Conservation (phyloP, 768 basidiomycete species). For the Myochromella boudieri region DNA sequence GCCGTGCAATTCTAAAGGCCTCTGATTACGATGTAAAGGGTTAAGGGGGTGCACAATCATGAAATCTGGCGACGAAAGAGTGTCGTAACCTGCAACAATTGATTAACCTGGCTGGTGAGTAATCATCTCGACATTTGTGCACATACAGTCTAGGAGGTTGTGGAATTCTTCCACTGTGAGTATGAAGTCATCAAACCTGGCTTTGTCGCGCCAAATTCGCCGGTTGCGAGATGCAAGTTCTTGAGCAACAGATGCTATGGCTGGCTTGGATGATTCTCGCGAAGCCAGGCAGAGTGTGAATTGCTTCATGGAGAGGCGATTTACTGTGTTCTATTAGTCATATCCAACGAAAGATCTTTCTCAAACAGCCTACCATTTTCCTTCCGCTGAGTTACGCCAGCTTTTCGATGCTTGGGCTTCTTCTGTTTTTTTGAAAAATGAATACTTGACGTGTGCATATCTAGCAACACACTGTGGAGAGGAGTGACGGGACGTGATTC, state of each 20-base stretch:
- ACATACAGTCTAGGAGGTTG: slow-evolving; percentile 58
- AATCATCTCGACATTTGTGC: neutral
- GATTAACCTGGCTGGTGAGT: slow-evolving; percentile 2
- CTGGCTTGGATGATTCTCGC: slow-evolving; percentile 60
- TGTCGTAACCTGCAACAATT: slow-evolving; percentile 41
- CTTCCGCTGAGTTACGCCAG: neutral
- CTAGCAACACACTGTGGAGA: slow-evolving; percentile 21
- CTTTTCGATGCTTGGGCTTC: neutral
- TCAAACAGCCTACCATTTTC: neutral
- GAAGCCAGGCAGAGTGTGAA: slow-evolving; percentile 59
- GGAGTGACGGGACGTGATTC: slow-evolving; percentile 66
- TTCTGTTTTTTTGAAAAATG: slow-evolving; percentile 7
- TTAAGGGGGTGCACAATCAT: slow-evolving; percentile 69
- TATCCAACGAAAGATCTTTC: neutral
- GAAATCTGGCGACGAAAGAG: slow-evolving; percentile 69
- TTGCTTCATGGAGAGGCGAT: slow-evolving; percentile 16
- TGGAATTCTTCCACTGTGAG: slow-evolving; percentile 49
- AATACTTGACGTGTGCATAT: slow-evolving; percentile 23
- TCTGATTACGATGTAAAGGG: slow-evolving; percentile 30
- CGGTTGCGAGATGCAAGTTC: slow-evolving; percentile 37
- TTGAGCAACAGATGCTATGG: slow-evolving; percentile 56
- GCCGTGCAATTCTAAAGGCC: slow-evolving; percentile 66
- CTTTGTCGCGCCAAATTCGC: slow-evolving; percentile 17
- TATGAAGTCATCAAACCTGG: slow-evolving; percentile 24
- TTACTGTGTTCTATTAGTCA: neutral